phyloP scores from a whole-genome alignment of 805 yeast genomes.

The Cyberlindnera veronae region DNA sequence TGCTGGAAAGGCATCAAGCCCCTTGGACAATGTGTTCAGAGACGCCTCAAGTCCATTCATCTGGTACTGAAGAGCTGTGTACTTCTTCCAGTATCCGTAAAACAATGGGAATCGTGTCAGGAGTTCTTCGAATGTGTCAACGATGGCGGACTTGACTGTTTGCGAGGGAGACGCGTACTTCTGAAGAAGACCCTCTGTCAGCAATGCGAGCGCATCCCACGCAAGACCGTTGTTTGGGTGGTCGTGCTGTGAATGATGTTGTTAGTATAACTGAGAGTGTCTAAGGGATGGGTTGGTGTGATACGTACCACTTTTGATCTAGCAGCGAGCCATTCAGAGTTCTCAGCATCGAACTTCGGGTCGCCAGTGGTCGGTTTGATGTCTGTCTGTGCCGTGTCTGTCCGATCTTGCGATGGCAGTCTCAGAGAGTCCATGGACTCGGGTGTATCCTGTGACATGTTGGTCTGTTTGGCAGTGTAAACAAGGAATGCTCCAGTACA shows the following conservation, averaged over 20 bases:
- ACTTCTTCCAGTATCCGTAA: constrained; percentile 62
- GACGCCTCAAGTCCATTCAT: constrained; percentile 52
- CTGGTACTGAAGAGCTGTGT: constrained; percentile 51
- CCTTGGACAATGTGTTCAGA: constrained; percentile 38
- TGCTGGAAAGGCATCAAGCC: constrained; percentile 49
- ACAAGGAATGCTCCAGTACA: not conserved
- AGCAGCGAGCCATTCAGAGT: constrained; percentile 25
- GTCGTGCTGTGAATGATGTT: constrained; percentile 9
- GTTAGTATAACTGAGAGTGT: no score
- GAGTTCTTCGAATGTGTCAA: constrained; percentile 38
- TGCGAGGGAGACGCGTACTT: constrained; percentile 34
- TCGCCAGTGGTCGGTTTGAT: constrained; percentile 8
- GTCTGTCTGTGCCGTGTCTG: not conserved
- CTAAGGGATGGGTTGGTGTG: no score
- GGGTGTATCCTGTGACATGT: no score
- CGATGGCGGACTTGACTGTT: constrained; percentile 28
- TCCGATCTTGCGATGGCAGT: not conserved
- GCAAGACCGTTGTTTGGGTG: constrained; percentile 31
- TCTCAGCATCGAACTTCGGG: constrained; percentile 20
- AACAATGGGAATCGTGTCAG: constrained; percentile 56
- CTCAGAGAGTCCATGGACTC: not conserved
- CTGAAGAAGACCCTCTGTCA: constrained; percentile 31
- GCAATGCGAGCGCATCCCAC: constrained; percentile 38
- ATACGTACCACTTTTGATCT: constrained; percentile 22
- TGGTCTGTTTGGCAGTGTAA: not conserved